Percentiles rank a stretch among this genome's conserved stretches.
Evolutionary conservation across 768 basidiomycete species (phyloP).

Genomic region (Galerina marginata): DNA sequence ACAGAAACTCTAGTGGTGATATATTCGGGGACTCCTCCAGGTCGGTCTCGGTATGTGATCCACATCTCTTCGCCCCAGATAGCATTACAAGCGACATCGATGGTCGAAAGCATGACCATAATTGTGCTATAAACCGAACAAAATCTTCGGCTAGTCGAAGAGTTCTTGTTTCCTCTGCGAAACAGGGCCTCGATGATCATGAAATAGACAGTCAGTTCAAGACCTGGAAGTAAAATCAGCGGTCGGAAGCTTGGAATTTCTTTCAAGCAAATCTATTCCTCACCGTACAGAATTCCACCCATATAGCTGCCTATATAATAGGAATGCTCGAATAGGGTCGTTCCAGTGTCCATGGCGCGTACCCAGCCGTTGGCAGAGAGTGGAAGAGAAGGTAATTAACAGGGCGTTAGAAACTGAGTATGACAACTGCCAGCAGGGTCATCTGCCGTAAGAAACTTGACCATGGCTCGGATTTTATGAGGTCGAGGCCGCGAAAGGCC

Average conservation of each 20-base stretch:
- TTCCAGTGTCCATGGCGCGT: slow-evolving; percentile 9
- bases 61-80: slow-evolving; percentile 36
- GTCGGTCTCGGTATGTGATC: slow-evolving; percentile 30
- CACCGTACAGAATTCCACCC: slow-evolving; percentile 33
- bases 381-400: neutral
- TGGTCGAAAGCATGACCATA: slow-evolving; percentile 28
- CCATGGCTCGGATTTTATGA: neutral
- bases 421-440: neutral
- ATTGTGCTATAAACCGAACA: slow-evolving; percentile 28
- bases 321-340: slow-evolving; percentile 29
- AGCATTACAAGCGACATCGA: slow-evolving; percentile 30
- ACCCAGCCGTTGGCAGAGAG: neutral
- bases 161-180: slow-evolving; percentile 14
- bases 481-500: slow-evolving; percentile 2
- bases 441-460: slow-evolving; percentile 6
- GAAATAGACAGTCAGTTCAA: slow-evolving; percentile 30
- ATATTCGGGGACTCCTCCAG: slow-evolving; percentile 29
- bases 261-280: neutral
- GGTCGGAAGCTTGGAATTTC: neutral
- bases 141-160: slow-evolving; percentile 20
- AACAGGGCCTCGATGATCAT: slow-evolving; percentile 23
- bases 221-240: slow-evolving; percentile 16
- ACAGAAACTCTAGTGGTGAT: slow-evolving; percentile 26
- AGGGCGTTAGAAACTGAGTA: too few relatives aligned
- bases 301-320: slow-evolving; percentile 33